A percentile compares a stretch with the other conserved stretches of the same genome.
Evolutionary conservation across 176 grass and related monocot species (phyloP).

Genomic region (Carex littledalei): DNA sequence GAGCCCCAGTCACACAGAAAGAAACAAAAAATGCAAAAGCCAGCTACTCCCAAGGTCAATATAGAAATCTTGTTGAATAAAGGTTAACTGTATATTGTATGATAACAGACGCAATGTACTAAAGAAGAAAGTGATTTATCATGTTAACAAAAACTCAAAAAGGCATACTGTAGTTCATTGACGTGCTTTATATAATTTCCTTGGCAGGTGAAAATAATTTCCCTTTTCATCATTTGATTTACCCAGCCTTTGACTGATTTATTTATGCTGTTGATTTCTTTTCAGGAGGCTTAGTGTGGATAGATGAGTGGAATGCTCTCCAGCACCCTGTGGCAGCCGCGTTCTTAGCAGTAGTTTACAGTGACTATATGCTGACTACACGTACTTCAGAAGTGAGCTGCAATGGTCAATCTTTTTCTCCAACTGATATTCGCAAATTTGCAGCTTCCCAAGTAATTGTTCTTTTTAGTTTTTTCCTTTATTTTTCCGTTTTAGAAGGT

Average conservation of each 20-base stretch:
- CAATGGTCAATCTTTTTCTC: conserved; percentile 71
- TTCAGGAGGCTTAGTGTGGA: conserved; percentile 89
- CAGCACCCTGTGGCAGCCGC: conserved; percentile 80
- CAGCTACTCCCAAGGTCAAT: neutral
- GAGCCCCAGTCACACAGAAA: neutral
- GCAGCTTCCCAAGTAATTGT: conserved; percentile 67
- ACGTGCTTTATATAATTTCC: neutral
- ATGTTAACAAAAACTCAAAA: neutral
- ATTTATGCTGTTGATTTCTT: neutral
- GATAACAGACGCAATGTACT: neutral
- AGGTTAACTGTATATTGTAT: neutral
- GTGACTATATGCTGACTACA: conserved; percentile 93
- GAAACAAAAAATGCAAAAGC: neutral
- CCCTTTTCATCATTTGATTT: neutral
- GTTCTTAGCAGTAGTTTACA: conserved; percentile 86
- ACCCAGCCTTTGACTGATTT: conserved; percentile 9
- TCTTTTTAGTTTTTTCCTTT: neutral
- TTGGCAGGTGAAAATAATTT: neutral
- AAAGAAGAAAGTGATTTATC: neutral
- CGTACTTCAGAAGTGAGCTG: conserved; percentile 67
- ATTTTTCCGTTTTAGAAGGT: neutral
- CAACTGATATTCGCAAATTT: conserved; percentile 78
- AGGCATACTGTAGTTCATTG: neutral
- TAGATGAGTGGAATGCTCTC: conserved; percentile 79
- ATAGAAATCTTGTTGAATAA: too few species aligned